Evolutionary conservation across 345 rosid genomes (phyloP).

Genomic region (Pseudoturritis turrita): DNA sequence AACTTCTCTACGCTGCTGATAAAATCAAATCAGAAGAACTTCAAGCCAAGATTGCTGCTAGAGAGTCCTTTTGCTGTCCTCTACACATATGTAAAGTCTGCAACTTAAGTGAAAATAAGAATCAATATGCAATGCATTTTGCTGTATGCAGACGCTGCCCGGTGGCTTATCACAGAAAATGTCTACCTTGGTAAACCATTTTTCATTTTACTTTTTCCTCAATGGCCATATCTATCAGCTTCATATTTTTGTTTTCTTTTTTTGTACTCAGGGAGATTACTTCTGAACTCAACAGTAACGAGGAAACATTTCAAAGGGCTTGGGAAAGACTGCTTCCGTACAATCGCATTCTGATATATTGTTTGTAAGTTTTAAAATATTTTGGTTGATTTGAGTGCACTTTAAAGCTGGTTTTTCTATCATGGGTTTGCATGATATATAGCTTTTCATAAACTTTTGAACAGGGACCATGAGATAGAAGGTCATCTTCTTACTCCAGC

Average conservation of each 20-base stretch:
- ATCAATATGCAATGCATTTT: conserved; percentile 42
- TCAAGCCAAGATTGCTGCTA: conserved; percentile 39
- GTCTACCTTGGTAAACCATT: conserved; percentile 53
- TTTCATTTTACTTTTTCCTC: not conserved
- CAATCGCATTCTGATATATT: conserved; percentile 57
- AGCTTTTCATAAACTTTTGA: conserved; percentile 15
- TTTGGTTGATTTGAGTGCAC: not conserved
- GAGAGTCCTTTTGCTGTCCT: conserved; percentile 62
- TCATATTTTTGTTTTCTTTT: not conserved
- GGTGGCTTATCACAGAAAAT: conserved; percentile 61
- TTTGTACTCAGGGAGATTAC: conserved; percentile 36
- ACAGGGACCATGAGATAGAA: conserved; percentile 54
- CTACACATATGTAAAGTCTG: conserved; percentile 58
- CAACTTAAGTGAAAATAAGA: conserved; percentile 43
- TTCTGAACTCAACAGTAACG: conserved; percentile 34
- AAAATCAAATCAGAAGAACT: conserved; percentile 35
- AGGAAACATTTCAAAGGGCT: conserved; percentile 39
- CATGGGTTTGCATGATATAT: conserved; percentile 13
- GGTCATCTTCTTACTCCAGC: conserved; percentile 40
- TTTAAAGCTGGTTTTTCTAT: not conserved
- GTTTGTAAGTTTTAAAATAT: conserved; percentile 45
- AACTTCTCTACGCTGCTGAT: conserved; percentile 39
- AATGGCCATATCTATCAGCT: not conserved
- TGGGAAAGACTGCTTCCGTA: conserved; percentile 54
- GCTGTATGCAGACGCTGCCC: conserved; percentile 82